phyloP scores from a whole-genome alignment of 305 asterid genomes.

The Euphrasia arctica region DNA sequence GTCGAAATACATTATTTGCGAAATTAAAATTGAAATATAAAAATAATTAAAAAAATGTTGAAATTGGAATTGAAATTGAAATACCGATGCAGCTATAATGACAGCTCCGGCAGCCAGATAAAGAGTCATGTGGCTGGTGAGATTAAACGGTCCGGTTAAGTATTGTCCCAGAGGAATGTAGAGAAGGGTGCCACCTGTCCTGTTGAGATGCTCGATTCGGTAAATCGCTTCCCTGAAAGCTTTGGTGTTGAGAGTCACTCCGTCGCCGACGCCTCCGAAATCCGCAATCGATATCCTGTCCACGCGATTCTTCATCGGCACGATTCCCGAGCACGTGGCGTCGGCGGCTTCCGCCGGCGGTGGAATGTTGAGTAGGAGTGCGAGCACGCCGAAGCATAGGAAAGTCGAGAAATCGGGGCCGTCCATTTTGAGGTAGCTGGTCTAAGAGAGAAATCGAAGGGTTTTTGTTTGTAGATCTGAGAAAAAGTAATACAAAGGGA shows the following conservation, averaged over 20 bases:
- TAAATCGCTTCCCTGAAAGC: conserved; percentile 84
- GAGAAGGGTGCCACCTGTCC: conserved; percentile 84
- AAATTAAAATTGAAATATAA: too few relatives aligned
- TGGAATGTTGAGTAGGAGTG: neutral
- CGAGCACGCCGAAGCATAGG: neutral
- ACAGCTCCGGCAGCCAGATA: conserved; percentile 79
- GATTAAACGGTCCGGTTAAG: conserved; percentile 77
- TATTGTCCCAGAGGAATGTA: conserved; percentile 90
- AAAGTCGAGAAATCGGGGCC: neutral
- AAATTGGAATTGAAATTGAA: neutral
- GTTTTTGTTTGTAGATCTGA: neutral
- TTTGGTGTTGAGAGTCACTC: conserved; percentile 74
- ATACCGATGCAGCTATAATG: conserved; percentile 79
- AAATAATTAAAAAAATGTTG: too few relatives aligned
- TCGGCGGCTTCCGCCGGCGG: conserved; percentile 19
- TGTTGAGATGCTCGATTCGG: conserved; percentile 70
- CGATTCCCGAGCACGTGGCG: conserved; percentile 82
- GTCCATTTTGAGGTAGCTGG: neutral
- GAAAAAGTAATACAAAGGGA: neutral
- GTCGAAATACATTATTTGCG: too few relatives aligned
- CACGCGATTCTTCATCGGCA: conserved; percentile 70
- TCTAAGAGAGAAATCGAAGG: neutral
- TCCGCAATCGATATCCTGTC: conserved; percentile 84
- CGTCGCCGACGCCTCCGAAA: conserved; percentile 93
- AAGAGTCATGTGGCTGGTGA: conserved; percentile 97